Percentiles rank a stretch among this genome's conserved stretches.
Evolutionary conservation across 768 basidiomycete genomes (phyloP).

Genomic region (Tremella yokohamensis): DNA sequence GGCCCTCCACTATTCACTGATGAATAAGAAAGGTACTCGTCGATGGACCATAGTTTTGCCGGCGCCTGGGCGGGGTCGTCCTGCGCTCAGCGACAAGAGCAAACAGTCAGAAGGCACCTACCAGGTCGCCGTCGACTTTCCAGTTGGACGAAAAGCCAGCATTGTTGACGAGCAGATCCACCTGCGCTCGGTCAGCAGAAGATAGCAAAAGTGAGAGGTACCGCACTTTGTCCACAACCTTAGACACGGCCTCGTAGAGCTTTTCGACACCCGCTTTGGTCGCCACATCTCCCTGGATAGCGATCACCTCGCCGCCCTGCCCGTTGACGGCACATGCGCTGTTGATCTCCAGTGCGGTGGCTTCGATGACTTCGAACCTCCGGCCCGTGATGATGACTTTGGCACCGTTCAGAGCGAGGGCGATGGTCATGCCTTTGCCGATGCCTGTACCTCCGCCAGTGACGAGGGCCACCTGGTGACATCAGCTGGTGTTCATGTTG

Average conservation of each 20-base stretch:
- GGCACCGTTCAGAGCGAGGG: slow-evolving; percentile 45
- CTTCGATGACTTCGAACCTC: slow-evolving; percentile 34
- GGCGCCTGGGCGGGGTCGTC: slow-evolving; percentile 2
- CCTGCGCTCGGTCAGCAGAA: slow-evolving; percentile 8
- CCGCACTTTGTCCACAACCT: slow-evolving; percentile 37
- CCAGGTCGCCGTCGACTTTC: slow-evolving; percentile 22
- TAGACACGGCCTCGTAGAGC: slow-evolving; percentile 27
- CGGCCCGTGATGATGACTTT: slow-evolving; percentile 48
- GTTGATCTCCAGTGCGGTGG: slow-evolving; percentile 41
- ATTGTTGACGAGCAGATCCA: slow-evolving; percentile 45
- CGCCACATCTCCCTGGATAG: slow-evolving; percentile 40
- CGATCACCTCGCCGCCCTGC: slow-evolving; percentile 28
- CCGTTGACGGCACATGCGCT: slow-evolving; percentile 21
- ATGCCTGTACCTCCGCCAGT: slow-evolving; percentile 50
- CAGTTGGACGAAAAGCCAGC: slow-evolving; percentile 41
- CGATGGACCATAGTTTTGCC: slow-evolving; percentile 1
- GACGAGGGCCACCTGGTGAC: slow-evolving; percentile 39
- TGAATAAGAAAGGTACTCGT: not conserved
- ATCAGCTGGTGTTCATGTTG: too few relatives aligned
- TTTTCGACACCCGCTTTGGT: slow-evolving; percentile 39
- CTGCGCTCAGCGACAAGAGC: not conserved
- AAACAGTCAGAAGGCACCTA: not conserved
- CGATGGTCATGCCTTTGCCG: slow-evolving; percentile 41
- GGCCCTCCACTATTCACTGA: not conserved
- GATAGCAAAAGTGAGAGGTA: too few relatives aligned